phyloP scores from a whole-genome alignment of 1,284 basidiomycete genomes.

The Sphagnurus paluster region DNA sequence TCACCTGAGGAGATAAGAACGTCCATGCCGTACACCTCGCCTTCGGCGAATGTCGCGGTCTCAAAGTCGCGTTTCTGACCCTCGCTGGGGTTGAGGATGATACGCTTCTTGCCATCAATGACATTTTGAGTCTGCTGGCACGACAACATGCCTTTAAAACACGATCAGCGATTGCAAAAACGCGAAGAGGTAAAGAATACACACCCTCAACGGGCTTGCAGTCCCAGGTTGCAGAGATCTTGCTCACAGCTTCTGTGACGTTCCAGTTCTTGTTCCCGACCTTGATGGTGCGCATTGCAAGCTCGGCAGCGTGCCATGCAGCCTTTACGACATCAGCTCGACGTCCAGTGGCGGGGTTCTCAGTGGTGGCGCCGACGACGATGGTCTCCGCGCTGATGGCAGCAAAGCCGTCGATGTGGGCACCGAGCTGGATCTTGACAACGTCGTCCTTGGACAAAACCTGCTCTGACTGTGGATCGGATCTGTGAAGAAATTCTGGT shows the following conservation, averaged over 20 bases:
- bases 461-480: slow-evolving; percentile 67
- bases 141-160: slow-evolving; percentile 75
- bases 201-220: slow-evolving; percentile 90
- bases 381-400: slow-evolving; percentile 91
- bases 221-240: slow-evolving; percentile 71
- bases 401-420: slow-evolving; percentile 95
- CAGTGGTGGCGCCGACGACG: slow-evolving; percentile 75
- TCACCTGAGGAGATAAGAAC: slow-evolving; percentile 87
- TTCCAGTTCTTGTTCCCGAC: slow-evolving; percentile 94
- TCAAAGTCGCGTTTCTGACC: slow-evolving; percentile 86
- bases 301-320: slow-evolving; percentile 90
- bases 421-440: slow-evolving; percentile 94
- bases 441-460: slow-evolving; percentile 86
- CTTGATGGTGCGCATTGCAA: slow-evolving; percentile 85
- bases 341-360: slow-evolving; percentile 79
- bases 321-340: slow-evolving; percentile 92
- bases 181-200: slow-evolving; percentile 22
- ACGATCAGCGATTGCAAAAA: slow-evolving; percentile 4
- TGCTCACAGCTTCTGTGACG: slow-evolving; percentile 85
- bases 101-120: slow-evolving; percentile 96
- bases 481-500: slow-evolving; percentile 40
- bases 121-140: slow-evolving; percentile 92
- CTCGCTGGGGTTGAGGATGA: slow-evolving; percentile 88
- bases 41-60: slow-evolving; percentile 83
- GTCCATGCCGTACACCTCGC: slow-evolving; percentile 96